Evolutionary conservation across 306 rosid species (phyloP).

Genomic region (apple (Malus domestica)): ASM211411v1 NC_041804.1:407001-407500

Average conservation of each 20-base stretch:
- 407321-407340: constrained; percentile 86
- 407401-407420: constrained; percentile 77
- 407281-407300: constrained; percentile 94
- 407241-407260: constrained; percentile 96
- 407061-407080: not conserved
- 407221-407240: constrained; percentile 36
- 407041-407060: not conserved
- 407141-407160: not conserved
- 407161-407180: constrained; percentile 2
- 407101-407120: not conserved
- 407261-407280: constrained; percentile 95
- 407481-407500: constrained; percentile 73
- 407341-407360: constrained; percentile 90
- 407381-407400: constrained; percentile 98
- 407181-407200: constrained; percentile 7
- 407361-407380: constrained; percentile 97
- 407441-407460: not conserved
- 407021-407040: not conserved
- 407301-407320: constrained; percentile 85
- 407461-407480: not conserved
- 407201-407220: not conserved
- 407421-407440: not conserved
- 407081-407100: not conserved
- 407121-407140: not conserved
- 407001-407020: too few relatives aligned